Conservation (phyloP, 2,329 filamentous ascomycete species). For the Fusarium sp. region DNA sequence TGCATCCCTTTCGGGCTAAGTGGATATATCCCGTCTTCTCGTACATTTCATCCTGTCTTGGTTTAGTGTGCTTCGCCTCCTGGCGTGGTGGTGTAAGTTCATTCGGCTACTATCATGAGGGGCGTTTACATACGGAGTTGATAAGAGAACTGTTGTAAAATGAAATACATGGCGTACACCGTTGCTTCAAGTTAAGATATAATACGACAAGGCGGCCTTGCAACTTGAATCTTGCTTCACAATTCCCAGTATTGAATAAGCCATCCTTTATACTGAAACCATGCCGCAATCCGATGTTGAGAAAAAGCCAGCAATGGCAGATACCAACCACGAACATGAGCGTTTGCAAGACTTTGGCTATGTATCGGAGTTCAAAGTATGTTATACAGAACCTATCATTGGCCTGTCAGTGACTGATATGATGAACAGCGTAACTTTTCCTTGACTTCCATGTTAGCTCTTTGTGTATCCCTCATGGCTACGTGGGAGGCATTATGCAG, state of each 20-base stretch:
- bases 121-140: background rate
- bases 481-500: constrained; percentile 44
- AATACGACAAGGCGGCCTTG: background rate
- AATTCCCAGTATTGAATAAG: background rate
- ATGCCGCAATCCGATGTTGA: constrained; percentile 1
- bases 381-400: background rate
- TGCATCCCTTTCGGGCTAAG: background rate
- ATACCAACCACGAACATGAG: background rate
- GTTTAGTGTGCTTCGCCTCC: background rate
- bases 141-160: background rate
- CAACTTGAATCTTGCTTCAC: background rate
- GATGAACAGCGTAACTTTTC: constrained; percentile 35
- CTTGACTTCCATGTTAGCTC: constrained; percentile 23
- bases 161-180: background rate
- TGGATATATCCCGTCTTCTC: background rate
- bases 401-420: background rate
- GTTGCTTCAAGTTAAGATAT: background rate
- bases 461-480: constrained; percentile 32
- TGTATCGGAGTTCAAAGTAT: constrained; percentile 6
- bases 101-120: background rate
- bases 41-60: constrained; percentile 18
- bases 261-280: background rate
- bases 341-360: constrained; percentile 1
- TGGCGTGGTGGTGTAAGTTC: background rate
- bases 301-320: constrained; percentile 1